Conservation (phyloP, 2,329 filamentous ascomycete species). For the Ophidiomyces ophidiicola region DNA sequence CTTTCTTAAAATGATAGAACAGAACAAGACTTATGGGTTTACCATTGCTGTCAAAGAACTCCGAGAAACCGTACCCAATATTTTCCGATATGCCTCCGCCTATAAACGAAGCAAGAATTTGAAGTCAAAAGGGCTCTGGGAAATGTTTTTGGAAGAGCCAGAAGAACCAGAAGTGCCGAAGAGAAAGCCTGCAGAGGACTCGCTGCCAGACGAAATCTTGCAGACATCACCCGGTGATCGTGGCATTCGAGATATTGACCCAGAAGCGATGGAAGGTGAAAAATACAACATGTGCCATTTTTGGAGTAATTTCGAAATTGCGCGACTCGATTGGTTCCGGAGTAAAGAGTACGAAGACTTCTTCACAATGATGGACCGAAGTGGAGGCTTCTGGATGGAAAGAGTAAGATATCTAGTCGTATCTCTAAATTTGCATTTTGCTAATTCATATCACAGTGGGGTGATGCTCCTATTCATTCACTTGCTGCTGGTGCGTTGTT, state of each 20-base stretch:
- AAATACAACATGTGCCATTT: constrained; percentile 99
- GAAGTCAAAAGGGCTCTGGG: constrained; percentile 85
- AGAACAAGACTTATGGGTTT: constrained; percentile 97
- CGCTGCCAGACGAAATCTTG: constrained; percentile 69
- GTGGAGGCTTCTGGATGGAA: constrained; percentile 98
- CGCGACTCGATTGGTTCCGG: constrained; percentile 84
- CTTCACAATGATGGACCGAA: constrained; percentile 97
- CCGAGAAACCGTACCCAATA: constrained; percentile 93
- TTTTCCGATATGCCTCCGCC: constrained; percentile 96
- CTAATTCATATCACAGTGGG: constrained; percentile 59
- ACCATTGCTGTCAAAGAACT: constrained; percentile 98
- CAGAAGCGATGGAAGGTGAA: constrained; percentile 91
- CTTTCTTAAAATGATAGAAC: constrained; percentile 84
- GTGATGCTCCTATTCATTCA: constrained; percentile 95
- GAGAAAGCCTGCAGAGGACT: constrained; percentile 45
- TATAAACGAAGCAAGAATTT: constrained; percentile 90
- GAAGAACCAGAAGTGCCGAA: constrained; percentile 32
- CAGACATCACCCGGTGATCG: constrained; percentile 60
- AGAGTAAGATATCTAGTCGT: constrained; percentile 48
- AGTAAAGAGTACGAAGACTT: constrained; percentile 97
- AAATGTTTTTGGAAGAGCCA: constrained; percentile 75
- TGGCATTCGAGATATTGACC: constrained; percentile 67
- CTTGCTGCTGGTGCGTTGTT: constrained; percentile 85
- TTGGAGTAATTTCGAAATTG: constrained; percentile 99
- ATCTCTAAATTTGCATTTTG: constrained; percentile 12